Percentiles rank a stretch among this genome's conserved stretches.
Evolutionary conservation across 192 early-diverging fungal species (phyloP).

Genomic region (Coemansia sp.): DNA sequence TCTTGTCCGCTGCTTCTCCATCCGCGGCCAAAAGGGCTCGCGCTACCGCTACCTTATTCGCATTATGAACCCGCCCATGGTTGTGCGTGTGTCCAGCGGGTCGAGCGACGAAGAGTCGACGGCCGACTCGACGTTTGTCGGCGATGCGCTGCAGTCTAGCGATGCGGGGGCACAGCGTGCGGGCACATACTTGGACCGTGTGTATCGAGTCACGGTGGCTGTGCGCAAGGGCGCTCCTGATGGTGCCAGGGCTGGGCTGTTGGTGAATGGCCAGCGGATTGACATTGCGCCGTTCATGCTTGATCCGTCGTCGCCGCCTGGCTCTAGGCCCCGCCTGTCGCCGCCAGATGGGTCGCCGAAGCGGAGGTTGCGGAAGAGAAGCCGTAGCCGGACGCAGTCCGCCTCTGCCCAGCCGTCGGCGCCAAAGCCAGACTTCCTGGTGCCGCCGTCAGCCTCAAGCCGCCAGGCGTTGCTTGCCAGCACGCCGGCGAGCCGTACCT

Average conservation of each 20-base stretch:
- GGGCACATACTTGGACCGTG: background rate
- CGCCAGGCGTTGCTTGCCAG: background rate
- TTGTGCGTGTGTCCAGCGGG: background rate
- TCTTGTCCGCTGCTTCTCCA: constrained; percentile 33
- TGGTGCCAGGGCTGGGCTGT: background rate
- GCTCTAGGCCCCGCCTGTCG: background rate
- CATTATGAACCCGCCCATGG: constrained; percentile 25
- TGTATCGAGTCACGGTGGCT: constrained; percentile 14
- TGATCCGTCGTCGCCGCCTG: constrained; percentile 5
- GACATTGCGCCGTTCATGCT: constrained; percentile 20
- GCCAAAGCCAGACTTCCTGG: background rate
- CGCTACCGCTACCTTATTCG: constrained; percentile 29
- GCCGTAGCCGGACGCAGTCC: background rate
- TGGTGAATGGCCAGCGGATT: constrained; percentile 21
- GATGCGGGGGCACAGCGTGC: too few relatives aligned
- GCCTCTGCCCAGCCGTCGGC: background rate
- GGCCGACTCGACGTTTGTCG: background rate
- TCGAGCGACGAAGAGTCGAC: background rate
- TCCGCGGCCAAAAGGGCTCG: constrained; percentile 17
- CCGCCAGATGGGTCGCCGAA: too few relatives aligned
- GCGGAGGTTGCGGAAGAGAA: too few relatives aligned
- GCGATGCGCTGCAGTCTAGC: too few relatives aligned
- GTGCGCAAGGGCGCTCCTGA: constrained; percentile 11
- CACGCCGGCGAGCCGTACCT: constrained; percentile 1
- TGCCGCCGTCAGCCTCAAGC: too few relatives aligned